Base-by-base conservation (phyloP, 495 filamentous ascomycete genomes). In the Pyrenopolyporus hunteri region DNA sequence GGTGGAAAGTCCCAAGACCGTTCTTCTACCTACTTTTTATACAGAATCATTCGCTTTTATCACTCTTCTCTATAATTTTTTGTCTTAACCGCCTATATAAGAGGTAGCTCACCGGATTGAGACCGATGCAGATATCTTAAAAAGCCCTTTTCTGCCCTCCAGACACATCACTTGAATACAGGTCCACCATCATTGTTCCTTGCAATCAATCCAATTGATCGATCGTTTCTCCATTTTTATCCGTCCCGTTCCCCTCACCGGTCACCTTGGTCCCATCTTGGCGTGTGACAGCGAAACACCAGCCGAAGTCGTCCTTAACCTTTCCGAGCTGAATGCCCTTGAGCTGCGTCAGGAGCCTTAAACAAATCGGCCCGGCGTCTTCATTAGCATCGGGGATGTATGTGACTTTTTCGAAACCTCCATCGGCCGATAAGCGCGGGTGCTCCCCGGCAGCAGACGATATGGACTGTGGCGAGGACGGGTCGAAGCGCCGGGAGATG, bases 301-400 rank as follows among this genome's bases (percentile, higher is more conserved):
- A 98, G 1, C 86, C 87, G 58, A 91, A 88, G 26, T 71, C 73
- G 70, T 97, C 93, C 67, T 87, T 75, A 19, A 88, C 73, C 73
- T 86, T 88, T 10, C 94, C 93, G 4, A 77, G 77, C 74, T 98
- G 93, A 47, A 97, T 93, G 0, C 85, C 92, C 73, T 94, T 89
- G 19, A 97, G 78, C 32, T 85, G 86, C n/a, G 80, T 74, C 32
- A 96, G 70, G 6, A 98, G 78, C 71, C 85, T 84, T 6, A 84
- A 55, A 57, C 84, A 91, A 6, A 87, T 78, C 53, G 86, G 83
- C 1, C 92, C 93, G 1, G 85, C 82, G 44, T 93, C 84, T 39
- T 86, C 85, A n/a, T 78, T 73, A 5, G 73, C 74, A 0, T 84
- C 84, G 19, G 78, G 72, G n/a, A 84, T 80, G 62, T 88, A 93